These are phyloP conservation scores for Blastosporella zonata DNA, from an alignment of 1,284 basidiomycete species.

Conservation along the genomic window DNA sequence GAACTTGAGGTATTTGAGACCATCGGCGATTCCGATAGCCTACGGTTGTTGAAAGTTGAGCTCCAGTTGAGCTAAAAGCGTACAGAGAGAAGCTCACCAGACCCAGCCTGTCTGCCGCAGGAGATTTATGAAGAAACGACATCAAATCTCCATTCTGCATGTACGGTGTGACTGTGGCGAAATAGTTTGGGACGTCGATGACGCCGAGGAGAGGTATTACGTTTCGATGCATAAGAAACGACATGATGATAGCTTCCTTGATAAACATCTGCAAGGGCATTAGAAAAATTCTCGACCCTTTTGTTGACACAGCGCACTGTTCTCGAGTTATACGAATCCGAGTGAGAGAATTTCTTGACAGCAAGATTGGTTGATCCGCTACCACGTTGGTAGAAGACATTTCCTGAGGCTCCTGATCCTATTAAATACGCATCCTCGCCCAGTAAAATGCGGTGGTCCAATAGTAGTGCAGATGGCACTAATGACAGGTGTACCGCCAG, in stretches of 20 bases:
- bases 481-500: not conserved
- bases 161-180: slow-evolving; percentile 7
- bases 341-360: not conserved
- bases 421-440: not conserved
- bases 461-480: not conserved
- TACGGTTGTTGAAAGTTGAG: slow-evolving; percentile 4
- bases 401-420: not conserved
- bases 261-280: slow-evolving; percentile 13
- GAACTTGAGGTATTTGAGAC: slow-evolving; percentile 20
- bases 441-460: not conserved
- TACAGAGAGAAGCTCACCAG: slow-evolving; percentile 14
- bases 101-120: slow-evolving; percentile 8
- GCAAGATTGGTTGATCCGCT: not conserved
- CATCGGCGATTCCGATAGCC: slow-evolving; percentile 22
- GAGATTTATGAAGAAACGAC: not conserved
- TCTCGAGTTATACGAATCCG: not conserved
- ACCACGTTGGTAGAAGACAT: not conserved
- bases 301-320: not conserved
- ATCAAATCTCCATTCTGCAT: slow-evolving; percentile 4
- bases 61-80: not conserved
- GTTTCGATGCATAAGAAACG: slow-evolving; percentile 16
- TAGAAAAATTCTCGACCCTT: not conserved
- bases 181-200: not conserved
- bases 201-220: slow-evolving; percentile 19
- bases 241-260: slow-evolving; percentile 20